Conservation (phyloP, 106 monocot species). For the Acanthochlamys bracteata region DNA sequence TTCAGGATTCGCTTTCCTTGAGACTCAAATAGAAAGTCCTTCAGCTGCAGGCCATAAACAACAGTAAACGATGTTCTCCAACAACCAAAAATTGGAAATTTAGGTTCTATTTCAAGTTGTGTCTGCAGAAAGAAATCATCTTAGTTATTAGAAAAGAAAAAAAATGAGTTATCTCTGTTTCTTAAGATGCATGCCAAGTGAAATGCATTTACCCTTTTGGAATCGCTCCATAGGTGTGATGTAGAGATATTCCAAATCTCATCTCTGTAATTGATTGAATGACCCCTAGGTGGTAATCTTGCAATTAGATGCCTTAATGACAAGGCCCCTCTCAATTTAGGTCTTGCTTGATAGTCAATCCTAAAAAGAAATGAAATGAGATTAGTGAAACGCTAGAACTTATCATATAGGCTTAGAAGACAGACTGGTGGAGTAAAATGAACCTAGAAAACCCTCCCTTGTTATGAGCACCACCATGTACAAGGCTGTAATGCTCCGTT, state of each 20-base stretch:
- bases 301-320: constrained; percentile 72
- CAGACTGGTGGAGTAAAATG: background rate
- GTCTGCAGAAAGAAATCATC: constrained; percentile 45
- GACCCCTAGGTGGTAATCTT: constrained; percentile 80
- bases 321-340: constrained; percentile 44
- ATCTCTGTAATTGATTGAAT: constrained; percentile 97
- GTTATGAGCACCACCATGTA: constrained; percentile 72
- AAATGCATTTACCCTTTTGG: constrained; percentile 44
- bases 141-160: background rate
- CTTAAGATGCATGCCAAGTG: background rate
- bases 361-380: constrained; percentile 27
- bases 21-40: constrained; percentile 71
- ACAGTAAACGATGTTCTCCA: constrained; percentile 94
- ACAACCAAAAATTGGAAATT: constrained; percentile 95
- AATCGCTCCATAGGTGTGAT: constrained; percentile 78
- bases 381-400: background rate
- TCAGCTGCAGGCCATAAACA: constrained; percentile 81
- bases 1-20: constrained; percentile 82
- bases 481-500: constrained; percentile 85
- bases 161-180: background rate
- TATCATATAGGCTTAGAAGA: background rate
- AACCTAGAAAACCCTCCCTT: constrained; percentile 96
- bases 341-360: constrained; percentile 81
- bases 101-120: constrained; percentile 79
- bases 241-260: constrained; percentile 97